Base-by-base conservation (phyloP, 257 asterid genomes). In the Verbascum thapsus region DNA sequence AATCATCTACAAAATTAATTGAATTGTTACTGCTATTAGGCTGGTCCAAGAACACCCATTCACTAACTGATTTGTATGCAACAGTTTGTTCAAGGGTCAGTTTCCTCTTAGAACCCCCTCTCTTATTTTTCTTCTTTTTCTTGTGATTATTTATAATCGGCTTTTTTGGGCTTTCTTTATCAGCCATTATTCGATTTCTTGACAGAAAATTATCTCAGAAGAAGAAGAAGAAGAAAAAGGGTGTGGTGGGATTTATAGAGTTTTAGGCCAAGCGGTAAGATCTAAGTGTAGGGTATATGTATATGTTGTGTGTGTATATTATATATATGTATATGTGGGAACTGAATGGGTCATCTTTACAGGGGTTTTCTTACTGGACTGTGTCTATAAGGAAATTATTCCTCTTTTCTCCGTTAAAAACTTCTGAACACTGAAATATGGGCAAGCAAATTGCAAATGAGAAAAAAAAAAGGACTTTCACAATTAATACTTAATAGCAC, bases 101-200 rank as follows among this genome's bases (percentile, higher is more conserved):
- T 63, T 74, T 94, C 84, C 88, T 90, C 78, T 87, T 94, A 7
- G 88, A 81, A 58, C 96, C 99, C 13, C 97, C 97, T 66, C 96
- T 84, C 88, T 94, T 94, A 80, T 81, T 89, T 64, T 92, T 92
- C 87, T 88, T 91, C 77, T 81, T 86, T 43, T 85, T 84, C 12
- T 61, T 79, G 9, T 19, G 64, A 19, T 20, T 64, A 45, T 26
- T 26, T 26, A 30, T 58, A 20, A 54, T 60, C 41, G 80, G 53
- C 67, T 74, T 81, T 74, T 72, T 73, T 8, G 78, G 84, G 74
- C 72, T 78, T 58, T 76, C 95, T 75, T 75, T 79, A 58, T 84
- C 89, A 18, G 70, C 76, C 85, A 79, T 76, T 80, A 75, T 80
- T 58, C 30, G 26, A 49, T 71, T 43, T 26, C 13, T n/a, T 23